phyloP scores from a whole-genome alignment of 2,329 filamentous ascomycete species.

The Cytospora schulzeri region DNA sequence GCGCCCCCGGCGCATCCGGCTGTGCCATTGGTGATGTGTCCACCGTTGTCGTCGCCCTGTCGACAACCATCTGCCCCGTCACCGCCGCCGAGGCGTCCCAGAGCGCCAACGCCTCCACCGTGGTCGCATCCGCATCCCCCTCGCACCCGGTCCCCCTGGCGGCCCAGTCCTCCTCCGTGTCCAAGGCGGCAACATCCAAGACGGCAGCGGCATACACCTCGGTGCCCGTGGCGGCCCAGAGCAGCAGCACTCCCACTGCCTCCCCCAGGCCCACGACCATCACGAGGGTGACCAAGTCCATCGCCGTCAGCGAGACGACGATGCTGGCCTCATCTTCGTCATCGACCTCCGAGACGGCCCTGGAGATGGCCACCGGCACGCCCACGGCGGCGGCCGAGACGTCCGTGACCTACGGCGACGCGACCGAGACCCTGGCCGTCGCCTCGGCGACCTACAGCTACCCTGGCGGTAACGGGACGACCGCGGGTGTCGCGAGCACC shows the following conservation, averaged over 20 bases:
- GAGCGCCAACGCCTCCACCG: not conserved
- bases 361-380: constrained; percentile 20
- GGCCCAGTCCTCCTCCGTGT: not conserved
- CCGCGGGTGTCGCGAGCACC: constrained; percentile 13
- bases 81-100: constrained; percentile 12
- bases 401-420: constrained; percentile 11
- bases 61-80: constrained; percentile 24
- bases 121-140: constrained; percentile 2
- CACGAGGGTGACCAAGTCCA: not conserved
- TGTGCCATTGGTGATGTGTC: constrained; percentile 22
- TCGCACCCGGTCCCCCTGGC: not conserved
- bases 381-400: not conserved
- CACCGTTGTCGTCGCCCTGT: constrained; percentile 16
- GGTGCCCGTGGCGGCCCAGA: constrained; percentile 8
- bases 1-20: constrained; percentile 5
- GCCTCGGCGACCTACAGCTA: constrained; percentile 2
- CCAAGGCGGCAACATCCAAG: not conserved
- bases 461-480: constrained; percentile 16
- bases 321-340: not conserved
- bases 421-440: constrained; percentile 13
- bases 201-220: not conserved
- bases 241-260: constrained; percentile 13
- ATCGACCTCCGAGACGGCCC: constrained; percentile 2
- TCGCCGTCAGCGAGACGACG: not conserved
- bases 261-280: constrained; percentile 14